Conservation (phyloP, 2,329 filamentous ascomycete genomes). For the Microsporum canis region DNA sequence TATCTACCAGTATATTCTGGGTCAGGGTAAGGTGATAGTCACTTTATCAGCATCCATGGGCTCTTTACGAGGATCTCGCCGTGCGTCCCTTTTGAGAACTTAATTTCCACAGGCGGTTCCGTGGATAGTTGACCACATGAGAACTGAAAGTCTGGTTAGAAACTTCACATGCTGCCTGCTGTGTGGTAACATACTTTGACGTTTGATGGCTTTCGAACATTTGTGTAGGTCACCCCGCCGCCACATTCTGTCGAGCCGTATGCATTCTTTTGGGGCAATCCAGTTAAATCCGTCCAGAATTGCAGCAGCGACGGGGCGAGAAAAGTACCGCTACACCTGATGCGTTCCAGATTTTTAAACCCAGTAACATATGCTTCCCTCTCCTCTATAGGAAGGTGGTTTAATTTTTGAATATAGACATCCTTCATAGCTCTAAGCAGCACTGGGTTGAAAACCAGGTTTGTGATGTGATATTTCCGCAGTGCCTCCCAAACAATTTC, state of each 20-base stretch:
- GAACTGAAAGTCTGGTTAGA: no score
- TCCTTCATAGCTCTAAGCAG: not conserved
- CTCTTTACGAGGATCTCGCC: conserved; percentile 14
- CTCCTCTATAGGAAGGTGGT: not conserved
- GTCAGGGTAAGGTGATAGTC: no score
- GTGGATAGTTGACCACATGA: no score
- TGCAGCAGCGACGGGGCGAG: not conserved
- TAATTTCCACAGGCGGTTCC: conserved; percentile 14
- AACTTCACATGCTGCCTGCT: no score
- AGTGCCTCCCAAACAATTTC: not conserved
- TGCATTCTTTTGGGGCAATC: not conserved
- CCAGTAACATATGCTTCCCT: not conserved
- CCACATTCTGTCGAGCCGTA: conserved; percentile 8
- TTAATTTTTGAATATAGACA: not conserved
- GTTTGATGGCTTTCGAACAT: no score
- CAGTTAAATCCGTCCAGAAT: conserved; percentile 6
- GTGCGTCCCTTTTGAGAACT: conserved; percentile 24
- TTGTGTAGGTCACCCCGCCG: not conserved
- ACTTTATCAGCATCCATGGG: conserved; percentile 11
- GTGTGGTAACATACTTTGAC: no score
- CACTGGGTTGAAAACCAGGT: not conserved
- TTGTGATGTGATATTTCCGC: not conserved
- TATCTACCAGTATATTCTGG: no score
- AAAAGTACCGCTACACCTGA: not conserved
- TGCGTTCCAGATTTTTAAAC: not conserved